phyloP scores from a whole-genome alignment of 169 alveolate genomes.

The Eimeria praecox region DNA sequence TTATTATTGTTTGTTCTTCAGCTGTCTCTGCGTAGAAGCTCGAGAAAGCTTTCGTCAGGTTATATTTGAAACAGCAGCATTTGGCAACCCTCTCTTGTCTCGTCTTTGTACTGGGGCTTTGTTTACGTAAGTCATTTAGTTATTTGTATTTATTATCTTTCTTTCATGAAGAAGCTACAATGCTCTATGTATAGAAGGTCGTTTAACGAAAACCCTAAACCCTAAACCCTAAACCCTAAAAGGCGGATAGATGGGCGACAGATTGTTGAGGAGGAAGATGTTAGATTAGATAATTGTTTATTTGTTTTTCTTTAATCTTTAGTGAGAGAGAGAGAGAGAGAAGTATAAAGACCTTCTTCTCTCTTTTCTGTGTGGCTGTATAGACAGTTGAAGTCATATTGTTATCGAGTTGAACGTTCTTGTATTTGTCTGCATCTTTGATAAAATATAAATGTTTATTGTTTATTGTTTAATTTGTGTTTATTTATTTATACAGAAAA shows the following conservation, averaged over 20 bases:
- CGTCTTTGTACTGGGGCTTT: constrained; percentile 56
- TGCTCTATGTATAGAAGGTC: no score
- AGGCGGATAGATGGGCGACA: no score
- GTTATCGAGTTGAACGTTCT: neutral
- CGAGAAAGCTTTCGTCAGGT: constrained; percentile 44
- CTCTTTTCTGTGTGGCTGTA: neutral
- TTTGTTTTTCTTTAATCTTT: no score
- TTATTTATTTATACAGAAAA: neutral
- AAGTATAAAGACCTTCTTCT: no score
- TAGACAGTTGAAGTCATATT: no score
- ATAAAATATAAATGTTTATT: neutral
- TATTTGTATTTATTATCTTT: neutral
- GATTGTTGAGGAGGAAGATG: no score
- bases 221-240: no score
- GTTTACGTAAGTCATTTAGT: constrained; percentile 7
- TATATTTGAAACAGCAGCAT: constrained; percentile 36
- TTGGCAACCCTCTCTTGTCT: constrained; percentile 29
- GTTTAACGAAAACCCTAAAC: no score
- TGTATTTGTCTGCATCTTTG: neutral
- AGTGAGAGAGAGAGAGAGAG: neutral
- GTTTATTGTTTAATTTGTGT: neutral
- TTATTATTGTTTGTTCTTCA: neutral
- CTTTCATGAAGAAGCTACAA: no score
- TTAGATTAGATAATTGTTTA: no score
- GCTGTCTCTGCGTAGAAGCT: constrained; percentile 1